Conservation (phyloP, 2,329 filamentous ascomycete genomes). For the Sporothrix pallida region DNA sequence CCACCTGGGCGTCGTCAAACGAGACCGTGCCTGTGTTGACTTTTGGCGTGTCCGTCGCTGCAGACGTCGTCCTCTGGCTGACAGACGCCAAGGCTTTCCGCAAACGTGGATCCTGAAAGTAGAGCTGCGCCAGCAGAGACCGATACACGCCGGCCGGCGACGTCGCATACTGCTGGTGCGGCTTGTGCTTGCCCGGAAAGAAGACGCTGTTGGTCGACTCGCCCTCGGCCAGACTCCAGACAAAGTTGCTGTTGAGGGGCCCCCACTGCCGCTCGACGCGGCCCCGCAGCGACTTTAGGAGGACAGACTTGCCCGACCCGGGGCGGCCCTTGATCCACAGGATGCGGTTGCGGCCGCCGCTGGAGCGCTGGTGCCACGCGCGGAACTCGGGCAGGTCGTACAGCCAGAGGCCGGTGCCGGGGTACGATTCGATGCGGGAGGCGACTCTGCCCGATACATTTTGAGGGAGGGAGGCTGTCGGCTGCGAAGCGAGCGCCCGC, state of each 20-base stretch:
- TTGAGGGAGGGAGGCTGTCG: conserved; percentile 11
- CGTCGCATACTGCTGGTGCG: conserved; percentile 32
- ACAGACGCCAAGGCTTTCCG: too few relatives aligned
- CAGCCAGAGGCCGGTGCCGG: conserved; percentile 45
- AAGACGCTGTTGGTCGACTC: conserved; percentile 38
- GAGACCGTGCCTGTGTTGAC: neutral
- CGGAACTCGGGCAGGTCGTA: conserved; percentile 44
- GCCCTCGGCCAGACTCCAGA: conserved; percentile 41
- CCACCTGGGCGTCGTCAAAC: conserved; percentile 43
- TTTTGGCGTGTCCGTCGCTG: too few relatives aligned
- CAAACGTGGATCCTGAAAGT: conserved; percentile 42
- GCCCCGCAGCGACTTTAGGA: conserved; percentile 42
- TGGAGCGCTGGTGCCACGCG: conserved; percentile 43
- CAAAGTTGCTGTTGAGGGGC: conserved; percentile 40
- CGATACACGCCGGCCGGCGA: conserved; percentile 42
- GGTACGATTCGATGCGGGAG: conserved; percentile 39
- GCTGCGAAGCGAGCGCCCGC: conserved; percentile 36
- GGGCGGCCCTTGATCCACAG: conserved; percentile 45
- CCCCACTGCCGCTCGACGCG: conserved; percentile 43
- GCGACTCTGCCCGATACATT: too few relatives aligned
- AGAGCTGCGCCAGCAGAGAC: conserved; percentile 43
- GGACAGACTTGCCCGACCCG: conserved; percentile 44
- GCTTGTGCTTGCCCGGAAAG: conserved; percentile 33
- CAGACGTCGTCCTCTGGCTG: too few relatives aligned
- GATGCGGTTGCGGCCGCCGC: conserved; percentile 41